These are phyloP conservation scores for Plenodomus biglobosus DNA, from an alignment of 2,329 filamentous ascomycete genomes.

Conservation along the genomic window DNA sequence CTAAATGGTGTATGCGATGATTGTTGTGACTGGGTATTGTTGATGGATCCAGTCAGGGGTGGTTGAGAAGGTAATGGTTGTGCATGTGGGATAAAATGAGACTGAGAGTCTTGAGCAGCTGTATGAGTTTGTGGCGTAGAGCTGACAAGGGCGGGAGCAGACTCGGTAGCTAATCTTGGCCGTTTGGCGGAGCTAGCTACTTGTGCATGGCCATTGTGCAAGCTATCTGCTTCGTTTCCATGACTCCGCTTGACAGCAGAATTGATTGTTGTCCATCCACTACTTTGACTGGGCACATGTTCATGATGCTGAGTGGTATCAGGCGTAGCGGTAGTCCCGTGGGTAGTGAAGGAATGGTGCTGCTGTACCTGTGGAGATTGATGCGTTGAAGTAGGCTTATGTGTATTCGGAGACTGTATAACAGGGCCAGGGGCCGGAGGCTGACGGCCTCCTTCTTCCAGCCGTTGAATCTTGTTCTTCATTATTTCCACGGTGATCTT, in stretches of 20 bases:
- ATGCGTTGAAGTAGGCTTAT: conserved; percentile 7
- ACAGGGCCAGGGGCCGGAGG: not conserved
- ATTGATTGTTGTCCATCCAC: conserved; percentile 51
- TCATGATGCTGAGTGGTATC: conserved; percentile 24
- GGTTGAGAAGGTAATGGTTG: conserved; percentile 35
- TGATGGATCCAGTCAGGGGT: conserved; percentile 24
- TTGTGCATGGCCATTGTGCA: conserved; percentile 26
- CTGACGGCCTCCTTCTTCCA: conserved; percentile 33
- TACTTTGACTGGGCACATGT: conserved; percentile 20
- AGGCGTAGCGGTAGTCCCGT: conserved; percentile 10
- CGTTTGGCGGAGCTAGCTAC: conserved; percentile 49
- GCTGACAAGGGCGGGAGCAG: conserved; percentile 4
- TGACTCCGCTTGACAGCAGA: conserved; percentile 44
- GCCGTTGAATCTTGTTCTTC: conserved; percentile 48
- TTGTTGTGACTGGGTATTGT: conserved; percentile 28
- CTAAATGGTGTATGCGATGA: conserved; percentile 28
- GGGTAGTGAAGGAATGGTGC: conserved; percentile 5
- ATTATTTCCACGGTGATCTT: conserved; percentile 53
- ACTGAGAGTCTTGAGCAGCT: not conserved
- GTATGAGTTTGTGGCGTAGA: not conserved
- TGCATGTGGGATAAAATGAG: conserved; percentile 19
- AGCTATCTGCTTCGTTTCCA: conserved; percentile 40
- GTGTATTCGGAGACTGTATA: not conserved
- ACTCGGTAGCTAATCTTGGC: conserved; percentile 47
- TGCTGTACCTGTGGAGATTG: conserved; percentile 2